A percentile compares a stretch with the other conserved stretches of the same genome.
phyloP scores from a whole-genome alignment of 2,329 filamentous ascomycete genomes.

The Diplodia scrobiculata region DNA sequence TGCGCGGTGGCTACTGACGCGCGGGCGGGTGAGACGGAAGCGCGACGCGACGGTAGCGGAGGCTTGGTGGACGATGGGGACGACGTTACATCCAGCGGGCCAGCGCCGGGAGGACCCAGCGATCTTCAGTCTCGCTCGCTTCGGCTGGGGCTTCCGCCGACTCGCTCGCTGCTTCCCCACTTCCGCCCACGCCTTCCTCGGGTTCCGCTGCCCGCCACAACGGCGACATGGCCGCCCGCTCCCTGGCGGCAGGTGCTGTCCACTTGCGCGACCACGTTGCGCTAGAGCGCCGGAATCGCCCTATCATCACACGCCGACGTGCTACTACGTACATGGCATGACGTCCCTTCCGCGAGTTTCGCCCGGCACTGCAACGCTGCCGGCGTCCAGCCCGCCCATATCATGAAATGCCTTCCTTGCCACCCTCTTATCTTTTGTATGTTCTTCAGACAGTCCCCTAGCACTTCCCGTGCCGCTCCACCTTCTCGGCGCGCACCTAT shows the following conservation, averaged over 20 bases:
- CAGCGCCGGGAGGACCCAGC: slow-evolving; percentile 11
- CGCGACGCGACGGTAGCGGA: background rate
- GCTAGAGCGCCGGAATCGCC: slow-evolving; percentile 13
- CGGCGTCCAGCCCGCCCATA: slow-evolving; percentile 10
- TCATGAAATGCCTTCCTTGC: slow-evolving; percentile 11
- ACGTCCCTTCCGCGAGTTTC: slow-evolving; percentile 12
- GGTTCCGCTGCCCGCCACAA: slow-evolving; percentile 11
- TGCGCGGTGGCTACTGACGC: slow-evolving; percentile 16
- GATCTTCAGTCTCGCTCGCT: background rate
- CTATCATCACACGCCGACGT: slow-evolving; percentile 12
- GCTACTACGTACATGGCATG: background rate
- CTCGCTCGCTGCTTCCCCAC: background rate
- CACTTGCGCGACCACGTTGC: slow-evolving; percentile 23
- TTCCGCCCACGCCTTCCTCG: background rate
- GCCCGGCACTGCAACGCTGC: slow-evolving; percentile 23
- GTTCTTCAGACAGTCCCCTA: slow-evolving; percentile 6
- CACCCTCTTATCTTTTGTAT: slow-evolving; percentile 5
- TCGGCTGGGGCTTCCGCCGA: slow-evolving; percentile 11
- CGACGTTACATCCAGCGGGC: slow-evolving; percentile 26
- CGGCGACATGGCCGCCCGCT: slow-evolving; percentile 9
- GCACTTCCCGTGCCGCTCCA: background rate
- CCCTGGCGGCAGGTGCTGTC: background rate
- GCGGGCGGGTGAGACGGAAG: slow-evolving; percentile 9
- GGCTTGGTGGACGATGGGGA: slow-evolving; percentile 16
- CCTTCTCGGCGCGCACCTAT: background rate